These are phyloP conservation scores for Aspergillus nomiae DNA, from an alignment of 2,329 filamentous ascomycete species.

Conservation along the genomic window DNA sequence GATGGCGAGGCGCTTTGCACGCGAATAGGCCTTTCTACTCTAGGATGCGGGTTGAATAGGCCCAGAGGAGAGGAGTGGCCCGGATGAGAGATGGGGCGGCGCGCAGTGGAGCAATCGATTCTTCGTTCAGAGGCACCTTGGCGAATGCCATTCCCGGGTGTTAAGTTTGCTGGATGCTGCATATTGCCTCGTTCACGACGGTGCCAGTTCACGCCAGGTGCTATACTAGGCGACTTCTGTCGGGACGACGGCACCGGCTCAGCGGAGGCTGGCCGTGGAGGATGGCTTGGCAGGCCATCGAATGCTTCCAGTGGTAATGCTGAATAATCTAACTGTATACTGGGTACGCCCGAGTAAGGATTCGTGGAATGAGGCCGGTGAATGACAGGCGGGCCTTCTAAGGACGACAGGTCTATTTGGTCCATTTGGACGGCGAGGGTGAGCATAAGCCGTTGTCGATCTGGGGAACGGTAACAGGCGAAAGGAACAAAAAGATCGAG, in stretches of 20 bases:
- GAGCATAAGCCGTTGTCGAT: not conserved
- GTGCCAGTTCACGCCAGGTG: not conserved
- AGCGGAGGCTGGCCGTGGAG: conserved; percentile 22
- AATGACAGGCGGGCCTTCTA: conserved; percentile 37
- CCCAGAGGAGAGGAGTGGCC: conserved; percentile 1
- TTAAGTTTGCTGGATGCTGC: not conserved
- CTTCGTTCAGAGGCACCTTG: not conserved
- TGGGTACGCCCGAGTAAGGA: conserved; percentile 10
- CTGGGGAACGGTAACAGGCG: not conserved
- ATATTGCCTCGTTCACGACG: not conserved
- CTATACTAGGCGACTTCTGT: not conserved
- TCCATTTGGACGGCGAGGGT: not conserved
- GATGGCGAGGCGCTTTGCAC: conserved; percentile 10
- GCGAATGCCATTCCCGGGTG: not conserved
- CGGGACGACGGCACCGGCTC: conserved; percentile 9
- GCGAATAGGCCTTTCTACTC: conserved; percentile 1
- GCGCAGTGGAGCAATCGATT: conserved; percentile 1
- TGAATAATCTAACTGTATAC: conserved; percentile 19
- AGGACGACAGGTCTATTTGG: conserved; percentile 36
- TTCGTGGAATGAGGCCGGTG: conserved; percentile 8
- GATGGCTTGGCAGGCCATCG: conserved; percentile 5
- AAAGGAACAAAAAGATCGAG: not conserved
- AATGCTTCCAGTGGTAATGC: not conserved
- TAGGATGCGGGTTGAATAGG: not conserved
- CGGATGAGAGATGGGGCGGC: not conserved